Conservation (phyloP, 1,284 basidiomycete species). For the Ustilago bromivora region DNA sequence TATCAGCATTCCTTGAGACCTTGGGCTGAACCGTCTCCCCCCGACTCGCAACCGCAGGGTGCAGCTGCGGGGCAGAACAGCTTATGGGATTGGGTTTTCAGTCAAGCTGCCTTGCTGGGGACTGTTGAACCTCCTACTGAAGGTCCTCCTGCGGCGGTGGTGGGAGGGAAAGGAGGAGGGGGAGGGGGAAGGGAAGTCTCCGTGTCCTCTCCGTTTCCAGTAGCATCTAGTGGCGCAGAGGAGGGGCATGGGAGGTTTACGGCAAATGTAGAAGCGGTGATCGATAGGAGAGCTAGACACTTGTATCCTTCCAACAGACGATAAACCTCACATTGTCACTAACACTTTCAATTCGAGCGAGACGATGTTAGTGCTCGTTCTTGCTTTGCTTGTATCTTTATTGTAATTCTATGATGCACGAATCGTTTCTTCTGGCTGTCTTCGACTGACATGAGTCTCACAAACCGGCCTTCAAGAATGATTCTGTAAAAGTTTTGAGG, state of each 20-base stretch:
- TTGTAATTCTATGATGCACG: slow-evolving; percentile 3
- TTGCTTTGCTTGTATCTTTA: slow-evolving; percentile 12
- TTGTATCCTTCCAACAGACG: not conserved
- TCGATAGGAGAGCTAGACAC: not conserved
- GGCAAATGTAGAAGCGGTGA: not conserved
- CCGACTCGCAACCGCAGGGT: not conserved
- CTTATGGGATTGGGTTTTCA: slow-evolving; percentile 42
- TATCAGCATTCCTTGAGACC: slow-evolving; percentile 37
- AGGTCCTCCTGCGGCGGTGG: not conserved
- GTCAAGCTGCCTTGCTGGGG: slow-evolving; percentile 26
- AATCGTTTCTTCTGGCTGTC: too few species aligned
- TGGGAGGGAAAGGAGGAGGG: not conserved
- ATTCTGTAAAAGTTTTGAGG: too few species aligned
- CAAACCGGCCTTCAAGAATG: too few species aligned
- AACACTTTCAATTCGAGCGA: too few species aligned
- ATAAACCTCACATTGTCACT: not conserved
- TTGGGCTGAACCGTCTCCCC: slow-evolving; percentile 28
- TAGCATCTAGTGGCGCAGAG: not conserved
- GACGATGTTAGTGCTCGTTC: not conserved
- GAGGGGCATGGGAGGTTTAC: not conserved
- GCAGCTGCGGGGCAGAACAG: slow-evolving; percentile 14
- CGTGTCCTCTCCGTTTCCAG: too few species aligned
- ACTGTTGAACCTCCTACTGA: slow-evolving; percentile 22
- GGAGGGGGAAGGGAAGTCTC: not conserved
- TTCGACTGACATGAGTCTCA: too few species aligned